Percentiles rank a stretch among this genome's conserved stretches.
Evolutionary conservation across 2,329 filamentous ascomycete genomes (phyloP).

Genomic region (Penicillium italicum): DNA sequence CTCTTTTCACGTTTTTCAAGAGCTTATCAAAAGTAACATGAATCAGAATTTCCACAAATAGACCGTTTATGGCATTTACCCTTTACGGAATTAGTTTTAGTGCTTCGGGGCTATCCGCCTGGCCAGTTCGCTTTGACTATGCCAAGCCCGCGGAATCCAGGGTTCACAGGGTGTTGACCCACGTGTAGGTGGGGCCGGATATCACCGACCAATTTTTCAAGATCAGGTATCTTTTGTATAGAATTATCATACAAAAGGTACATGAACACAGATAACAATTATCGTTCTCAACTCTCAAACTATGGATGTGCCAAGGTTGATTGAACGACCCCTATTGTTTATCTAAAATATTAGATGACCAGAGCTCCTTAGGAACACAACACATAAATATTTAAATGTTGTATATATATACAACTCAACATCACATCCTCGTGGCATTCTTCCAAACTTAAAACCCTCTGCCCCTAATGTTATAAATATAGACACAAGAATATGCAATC

Average conservation of each 20-base stretch:
- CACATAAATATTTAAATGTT: background rate
- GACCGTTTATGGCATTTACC: too few relatives aligned
- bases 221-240: background rate
- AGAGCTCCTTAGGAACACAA: background rate
- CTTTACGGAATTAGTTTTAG: background rate
- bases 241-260: background rate
- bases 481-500: background rate
- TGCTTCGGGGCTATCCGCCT: background rate
- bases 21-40: too few relatives aligned
- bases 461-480: background rate
- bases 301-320: too few relatives aligned
- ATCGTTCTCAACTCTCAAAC: background rate
- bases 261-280: background rate
- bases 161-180: background rate
- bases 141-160: too few relatives aligned
- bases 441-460: background rate
- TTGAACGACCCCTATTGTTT: background rate
- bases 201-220: background rate
- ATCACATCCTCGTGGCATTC: background rate
- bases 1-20: too few relatives aligned
- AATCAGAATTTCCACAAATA: background rate
- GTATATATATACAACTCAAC: background rate
- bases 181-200: background rate
- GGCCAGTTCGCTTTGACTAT: too few relatives aligned
- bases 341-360: too few relatives aligned